Conservation (phyloP, 192 early-diverging fungal species). For the Hyaloraphidium curvatum region DNA sequence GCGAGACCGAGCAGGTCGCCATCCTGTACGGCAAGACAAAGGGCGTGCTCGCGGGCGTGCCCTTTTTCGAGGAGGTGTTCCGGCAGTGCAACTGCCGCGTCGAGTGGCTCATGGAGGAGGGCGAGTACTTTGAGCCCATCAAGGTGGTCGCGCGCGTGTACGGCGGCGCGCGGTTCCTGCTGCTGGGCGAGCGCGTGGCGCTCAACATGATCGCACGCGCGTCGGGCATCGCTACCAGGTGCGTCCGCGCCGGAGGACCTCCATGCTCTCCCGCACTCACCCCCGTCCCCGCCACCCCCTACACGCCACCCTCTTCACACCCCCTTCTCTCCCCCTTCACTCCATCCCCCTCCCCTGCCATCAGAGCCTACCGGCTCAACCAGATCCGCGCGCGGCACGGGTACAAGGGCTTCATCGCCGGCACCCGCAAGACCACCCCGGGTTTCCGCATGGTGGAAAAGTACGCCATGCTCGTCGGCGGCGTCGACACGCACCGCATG, state of each 20-base stretch:
- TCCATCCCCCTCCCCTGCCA: too few relatives aligned
- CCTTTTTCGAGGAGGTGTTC: conserved; percentile 93
- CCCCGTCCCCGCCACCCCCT: too few relatives aligned
- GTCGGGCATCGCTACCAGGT: conserved; percentile 80
- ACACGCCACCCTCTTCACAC: too few relatives aligned
- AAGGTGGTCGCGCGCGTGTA: conserved; percentile 54
- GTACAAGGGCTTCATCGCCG: conserved; percentile 77
- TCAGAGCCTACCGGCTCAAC: conserved; percentile 30
- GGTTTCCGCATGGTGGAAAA: conserved; percentile 92
- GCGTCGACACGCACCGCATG: conserved; percentile 90
- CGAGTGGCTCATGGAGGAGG: conserved; percentile 68
- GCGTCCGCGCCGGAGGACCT: neutral
- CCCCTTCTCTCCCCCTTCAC: too few relatives aligned
- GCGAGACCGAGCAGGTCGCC: conserved; percentile 60
- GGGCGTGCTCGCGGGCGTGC: conserved; percentile 81
- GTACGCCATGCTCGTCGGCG: conserved; percentile 92
- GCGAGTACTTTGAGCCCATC: conserved; percentile 55
- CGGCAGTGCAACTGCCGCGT: conserved; percentile 76
- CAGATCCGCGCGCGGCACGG: conserved; percentile 43
- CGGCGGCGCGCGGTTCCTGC: conserved; percentile 60
- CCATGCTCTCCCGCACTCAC: neutral
- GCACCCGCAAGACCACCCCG: conserved; percentile 94
- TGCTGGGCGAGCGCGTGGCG: conserved; percentile 84
- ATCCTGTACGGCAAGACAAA: conserved; percentile 69
- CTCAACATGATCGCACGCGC: conserved; percentile 88